Evolutionary conservation across 2,329 filamentous ascomycete genomes (phyloP), one percentile per base, ranked within the genome.

Genomic region (Penicillium polonicum): DNA sequence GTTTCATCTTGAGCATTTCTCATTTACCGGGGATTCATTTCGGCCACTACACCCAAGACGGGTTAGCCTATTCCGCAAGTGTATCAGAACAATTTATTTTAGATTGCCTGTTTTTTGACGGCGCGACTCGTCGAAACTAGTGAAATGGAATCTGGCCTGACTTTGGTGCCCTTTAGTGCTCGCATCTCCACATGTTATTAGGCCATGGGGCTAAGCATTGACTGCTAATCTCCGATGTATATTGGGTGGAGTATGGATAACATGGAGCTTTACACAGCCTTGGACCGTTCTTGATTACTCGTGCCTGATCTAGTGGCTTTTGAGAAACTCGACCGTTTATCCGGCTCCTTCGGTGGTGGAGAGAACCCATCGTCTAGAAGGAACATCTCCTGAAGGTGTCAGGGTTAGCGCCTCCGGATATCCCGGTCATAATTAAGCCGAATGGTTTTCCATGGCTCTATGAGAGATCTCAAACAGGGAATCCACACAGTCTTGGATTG

Each of bases 1-100:
- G 65, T 67, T 67, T 67, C 65, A 67, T 41, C 54, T 65, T 65
- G 45, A 65, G 41, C 38, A 53, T 48, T 25, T 38, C 43, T 61
- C 61, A 66, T 60, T 64, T 57, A 49, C 17, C 45, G 56, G 36
- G 44, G 38, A 55, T 39, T 56, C 43, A 35, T 21, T 45, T 62
- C 63, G 61, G 61, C 51, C 51, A 48, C 49, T 12, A 45, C 52
- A 57, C 49, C 58, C 44, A 61, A 63, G 38, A 52, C 8, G 60
- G 60, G 42, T 64, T 57, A 52, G 55, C 27, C 31, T 21, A 64
- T 29, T 46, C 57, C 51, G 52, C 50, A 46, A 43, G 43, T 57
- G 56, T 52, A 54, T 55, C 58, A 58, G 57, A 61, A 52, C 44
- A 63, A 64, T 64, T 54, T 59, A 45, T 17, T 48, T 27, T 41